These are phyloP conservation scores for Colletotrichum lupini DNA, from an alignment of 2,329 filamentous ascomycete species.

Conservation along the genomic window DNA sequence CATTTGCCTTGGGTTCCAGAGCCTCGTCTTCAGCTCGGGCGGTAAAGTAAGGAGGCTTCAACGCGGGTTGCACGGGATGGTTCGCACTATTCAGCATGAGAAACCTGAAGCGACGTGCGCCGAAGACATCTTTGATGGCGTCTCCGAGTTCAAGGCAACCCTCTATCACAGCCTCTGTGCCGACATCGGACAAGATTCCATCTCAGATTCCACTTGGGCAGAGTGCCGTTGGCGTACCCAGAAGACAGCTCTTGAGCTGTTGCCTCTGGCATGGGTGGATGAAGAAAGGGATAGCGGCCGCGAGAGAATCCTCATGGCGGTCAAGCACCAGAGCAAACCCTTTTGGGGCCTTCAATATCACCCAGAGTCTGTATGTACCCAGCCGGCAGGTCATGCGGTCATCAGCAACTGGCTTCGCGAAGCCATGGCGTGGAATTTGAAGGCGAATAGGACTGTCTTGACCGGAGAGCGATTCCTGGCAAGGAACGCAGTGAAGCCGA, in stretches of 20 bases:
- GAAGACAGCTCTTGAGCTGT: constrained; percentile 51
- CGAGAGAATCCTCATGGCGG: constrained; percentile 79
- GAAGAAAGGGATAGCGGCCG: constrained; percentile 50
- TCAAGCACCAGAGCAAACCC: constrained; percentile 74
- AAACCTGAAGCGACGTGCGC: constrained; percentile 32
- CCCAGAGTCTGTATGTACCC: constrained; percentile 89
- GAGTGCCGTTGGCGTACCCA: constrained; percentile 53
- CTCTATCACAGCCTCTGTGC: constrained; percentile 78
- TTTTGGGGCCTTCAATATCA: constrained; percentile 94
- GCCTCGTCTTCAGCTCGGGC: constrained; percentile 76
- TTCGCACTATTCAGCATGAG: constrained; percentile 72
- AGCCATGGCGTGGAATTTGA: constrained; percentile 69
- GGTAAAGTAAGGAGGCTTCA: constrained; percentile 72
- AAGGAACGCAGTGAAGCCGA: constrained; percentile 45
- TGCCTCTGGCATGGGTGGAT: constrained; percentile 73
- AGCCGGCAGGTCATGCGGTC: constrained; percentile 70
- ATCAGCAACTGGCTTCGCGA: constrained; percentile 81
- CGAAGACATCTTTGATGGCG: constrained; percentile 72
- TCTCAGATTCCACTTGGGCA: constrained; percentile 50
- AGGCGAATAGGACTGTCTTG: constrained; percentile 39
- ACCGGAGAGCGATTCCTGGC: constrained; percentile 40
- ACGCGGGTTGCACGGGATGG: constrained; percentile 86
- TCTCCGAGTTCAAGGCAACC: constrained; percentile 74
- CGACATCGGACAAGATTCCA: constrained; percentile 61
- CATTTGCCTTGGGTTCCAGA: constrained; percentile 91